These are phyloP conservation scores for Clavispora fructus DNA, from an alignment of 805 yeast species.

Conservation along the genomic window DNA sequence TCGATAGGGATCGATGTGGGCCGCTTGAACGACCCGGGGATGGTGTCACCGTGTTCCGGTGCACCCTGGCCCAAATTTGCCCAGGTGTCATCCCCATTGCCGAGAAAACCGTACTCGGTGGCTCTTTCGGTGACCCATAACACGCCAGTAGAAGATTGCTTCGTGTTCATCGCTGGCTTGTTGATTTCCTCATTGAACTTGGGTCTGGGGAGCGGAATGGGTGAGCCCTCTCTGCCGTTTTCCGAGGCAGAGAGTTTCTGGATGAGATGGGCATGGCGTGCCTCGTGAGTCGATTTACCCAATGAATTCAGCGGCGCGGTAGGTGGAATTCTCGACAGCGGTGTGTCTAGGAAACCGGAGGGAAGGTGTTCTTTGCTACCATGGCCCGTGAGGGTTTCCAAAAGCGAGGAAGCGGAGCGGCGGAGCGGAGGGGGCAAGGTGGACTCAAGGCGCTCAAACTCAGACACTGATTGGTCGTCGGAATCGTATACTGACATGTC, in stretches of 20 bases:
- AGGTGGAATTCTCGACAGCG: conserved; percentile 23
- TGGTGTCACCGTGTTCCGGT: conserved; percentile 56
- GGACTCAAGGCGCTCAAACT: conserved; percentile 39
- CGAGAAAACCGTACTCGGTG: conserved; percentile 47
- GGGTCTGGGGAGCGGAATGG: conserved; percentile 48
- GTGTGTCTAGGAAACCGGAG: conserved; percentile 10
- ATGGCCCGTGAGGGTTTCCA: conserved; percentile 23
- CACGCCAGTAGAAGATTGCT: conserved; percentile 58
- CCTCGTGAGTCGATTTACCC: conserved; percentile 8
- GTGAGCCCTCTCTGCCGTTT: conserved; percentile 38
- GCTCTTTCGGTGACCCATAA: conserved; percentile 64
- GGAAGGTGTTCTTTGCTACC: conserved; percentile 11
- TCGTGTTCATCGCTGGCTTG: conserved; percentile 55
- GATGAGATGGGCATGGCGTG: conserved; percentile 19
- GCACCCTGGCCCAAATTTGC: conserved; percentile 63
- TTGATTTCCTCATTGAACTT: conserved; percentile 38
- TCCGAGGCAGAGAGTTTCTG: conserved; percentile 27
- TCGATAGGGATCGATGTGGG: conserved; percentile 45
- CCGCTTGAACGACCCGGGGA: conserved; percentile 53
- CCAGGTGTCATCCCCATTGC: conserved; percentile 40
- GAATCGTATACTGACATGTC: conserved; percentile 12
- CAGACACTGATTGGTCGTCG: conserved; percentile 25
- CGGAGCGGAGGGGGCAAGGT: conserved; percentile 37
- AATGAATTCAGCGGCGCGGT: conserved; percentile 9
- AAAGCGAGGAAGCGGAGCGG: conserved; percentile 33